Base-by-base conservation (phyloP, 163 green algal species). In the Chloromonas sp. region DNA sequence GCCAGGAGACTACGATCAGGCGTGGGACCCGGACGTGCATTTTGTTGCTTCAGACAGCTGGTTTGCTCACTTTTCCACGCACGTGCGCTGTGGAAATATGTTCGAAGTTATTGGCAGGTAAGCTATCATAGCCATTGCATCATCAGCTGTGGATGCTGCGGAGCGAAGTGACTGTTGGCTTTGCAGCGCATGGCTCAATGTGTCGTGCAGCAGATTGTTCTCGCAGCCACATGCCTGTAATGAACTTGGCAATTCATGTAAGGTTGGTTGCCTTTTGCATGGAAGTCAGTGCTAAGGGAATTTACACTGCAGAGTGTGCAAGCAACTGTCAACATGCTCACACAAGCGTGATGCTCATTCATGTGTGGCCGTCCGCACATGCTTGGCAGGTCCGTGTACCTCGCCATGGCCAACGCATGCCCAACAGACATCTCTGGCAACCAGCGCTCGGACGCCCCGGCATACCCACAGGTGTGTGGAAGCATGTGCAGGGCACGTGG, bases 21-120 rank as follows among this genome's bases (percentile, higher is more conserved):
- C 89, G 61, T 98, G 95, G 95, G 93, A 97, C 88, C 87, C 89
- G 59, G 92, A 98, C 87, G 89, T 98, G 0, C 91, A 97, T 88
- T 99, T 97, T 86, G 92, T 98, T 15, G 79, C 87, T 36, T 94
- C 87, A 74, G 82, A 92, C 59, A 90, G 98, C 87, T 92, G 94
- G 3, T 98, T 98, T 89, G 86, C 88, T 66, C 14, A 5, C 78
- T 83, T 78, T 60, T 60, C 1, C 3, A 79, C 60, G 36, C 84
- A 87, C 8, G 90, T 97, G 60, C 88, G 89, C 60, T 98, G 96
- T 84, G 96, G 95, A 83, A 98, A 98, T 88, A 93, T 97, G 88
- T 98, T 99, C 87, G 96, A 99, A 92, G 83, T 98, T 57, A 70
- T 94, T 11, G 84, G 81, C 84, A 89, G 76, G 83, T 92, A 70